Evolutionary conservation across 805 yeast genomes (phyloP).

Genomic region (Grigorovia transvaalensis): DNA sequence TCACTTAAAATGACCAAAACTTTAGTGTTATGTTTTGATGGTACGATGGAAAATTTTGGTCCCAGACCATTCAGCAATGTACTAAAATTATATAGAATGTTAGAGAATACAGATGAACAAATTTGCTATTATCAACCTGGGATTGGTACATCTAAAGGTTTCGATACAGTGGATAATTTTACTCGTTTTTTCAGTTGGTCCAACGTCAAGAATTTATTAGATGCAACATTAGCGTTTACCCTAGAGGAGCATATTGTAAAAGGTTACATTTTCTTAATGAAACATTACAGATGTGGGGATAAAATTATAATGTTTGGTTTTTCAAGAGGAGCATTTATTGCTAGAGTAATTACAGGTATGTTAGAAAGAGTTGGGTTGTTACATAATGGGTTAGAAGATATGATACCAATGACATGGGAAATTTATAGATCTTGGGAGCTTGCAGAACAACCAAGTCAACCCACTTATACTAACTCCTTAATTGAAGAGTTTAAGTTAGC

Average conservation of each 20-base stretch:
- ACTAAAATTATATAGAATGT: constrained; percentile 40
- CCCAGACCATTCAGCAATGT: constrained; percentile 45
- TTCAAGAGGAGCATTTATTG: constrained; percentile 56
- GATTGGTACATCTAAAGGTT: constrained; percentile 43
- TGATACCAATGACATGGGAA: constrained; percentile 53
- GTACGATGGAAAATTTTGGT: constrained; percentile 51
- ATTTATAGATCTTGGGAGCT: constrained; percentile 49
- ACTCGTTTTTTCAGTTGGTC: constrained; percentile 13
- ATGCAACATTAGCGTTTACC: constrained; percentile 43
- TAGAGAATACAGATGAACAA: constrained; percentile 39
- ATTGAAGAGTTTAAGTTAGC: constrained; percentile 45
- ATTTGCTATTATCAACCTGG: constrained; percentile 62
- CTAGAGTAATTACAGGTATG: constrained; percentile 57
- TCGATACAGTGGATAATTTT: constrained; percentile 25
- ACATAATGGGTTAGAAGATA: constrained; percentile 42
- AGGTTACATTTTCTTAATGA: constrained; percentile 46
- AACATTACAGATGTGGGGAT: constrained; percentile 40
- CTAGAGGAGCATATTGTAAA: constrained; percentile 47
- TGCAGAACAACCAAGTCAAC: constrained; percentile 45
- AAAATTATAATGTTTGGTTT: constrained; percentile 49
- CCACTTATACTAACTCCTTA: constrained; percentile 35
- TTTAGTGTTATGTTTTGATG: constrained; percentile 51
- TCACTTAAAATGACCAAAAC: constrained; percentile 25
- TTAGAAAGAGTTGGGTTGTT: constrained; percentile 53
- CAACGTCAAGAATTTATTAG: constrained; percentile 24